A percentile compares a stretch with the other conserved stretches of the same genome.
Evolutionary conservation across 2,329 filamentous ascomycete genomes (phyloP).

Genomic region (Fusarium sp.): DNA sequence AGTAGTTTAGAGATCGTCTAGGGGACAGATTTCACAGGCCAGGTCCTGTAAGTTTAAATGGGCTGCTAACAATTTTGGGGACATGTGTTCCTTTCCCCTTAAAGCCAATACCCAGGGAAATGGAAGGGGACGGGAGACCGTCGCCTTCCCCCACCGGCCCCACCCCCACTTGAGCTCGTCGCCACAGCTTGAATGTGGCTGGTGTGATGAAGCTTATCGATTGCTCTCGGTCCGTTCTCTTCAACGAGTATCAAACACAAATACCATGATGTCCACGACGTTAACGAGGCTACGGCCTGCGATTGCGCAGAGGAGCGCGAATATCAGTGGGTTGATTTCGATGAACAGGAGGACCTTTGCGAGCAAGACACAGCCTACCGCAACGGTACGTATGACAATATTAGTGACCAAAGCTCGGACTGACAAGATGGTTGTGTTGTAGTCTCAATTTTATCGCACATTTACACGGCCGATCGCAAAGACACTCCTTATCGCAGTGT

Average conservation of each 20-base stretch:
- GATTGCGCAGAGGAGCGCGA: constrained; percentile 1
- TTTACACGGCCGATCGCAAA: constrained; percentile 82
- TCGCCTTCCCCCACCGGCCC: constrained; percentile 34
- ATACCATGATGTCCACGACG: constrained; percentile 27
- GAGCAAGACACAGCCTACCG: constrained; percentile 49
- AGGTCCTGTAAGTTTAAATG: constrained; percentile 28
- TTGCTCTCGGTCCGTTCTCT: constrained; percentile 7
- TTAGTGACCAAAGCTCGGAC: background rate
- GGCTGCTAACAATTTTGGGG: constrained; percentile 48
- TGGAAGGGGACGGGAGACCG: constrained; percentile 11
- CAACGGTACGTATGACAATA: constrained; percentile 42
- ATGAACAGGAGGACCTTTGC: constrained; percentile 43
- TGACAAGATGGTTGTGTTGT: constrained; percentile 3
- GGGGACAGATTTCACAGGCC: constrained; percentile 50
- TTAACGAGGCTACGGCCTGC: constrained; percentile 34
- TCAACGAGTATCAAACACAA: constrained; percentile 1
- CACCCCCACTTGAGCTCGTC: constrained; percentile 29
- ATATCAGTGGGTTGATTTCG: background rate
- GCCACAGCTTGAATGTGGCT: constrained; percentile 30
- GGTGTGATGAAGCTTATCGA: constrained; percentile 26
- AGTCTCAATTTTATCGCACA: constrained; percentile 80
- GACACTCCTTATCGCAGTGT: constrained; percentile 80
- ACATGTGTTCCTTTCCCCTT: constrained; percentile 54
- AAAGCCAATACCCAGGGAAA: constrained; percentile 19
- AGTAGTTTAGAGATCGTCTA: constrained; percentile 40